phyloP scores from a whole-genome alignment of 2,329 filamentous ascomycete genomes.

The Sporothrix euskadiensis region DNA sequence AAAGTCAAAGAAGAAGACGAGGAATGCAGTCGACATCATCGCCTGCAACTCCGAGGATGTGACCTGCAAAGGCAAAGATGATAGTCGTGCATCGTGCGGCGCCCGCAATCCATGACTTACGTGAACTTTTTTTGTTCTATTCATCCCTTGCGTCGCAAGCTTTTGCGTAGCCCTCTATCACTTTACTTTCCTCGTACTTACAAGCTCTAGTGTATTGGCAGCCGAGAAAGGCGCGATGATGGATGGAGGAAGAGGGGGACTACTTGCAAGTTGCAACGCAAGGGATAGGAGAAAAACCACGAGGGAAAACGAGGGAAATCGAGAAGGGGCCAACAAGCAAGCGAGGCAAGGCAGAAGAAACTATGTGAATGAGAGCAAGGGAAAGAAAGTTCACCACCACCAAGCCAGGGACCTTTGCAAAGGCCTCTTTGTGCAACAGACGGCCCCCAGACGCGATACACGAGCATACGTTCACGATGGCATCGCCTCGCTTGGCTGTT shows the following conservation, averaged over 20 bases:
- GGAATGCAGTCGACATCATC: neutral
- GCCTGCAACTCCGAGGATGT: neutral
- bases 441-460: neutral
- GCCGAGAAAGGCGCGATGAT: neutral
- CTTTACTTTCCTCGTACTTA: too few species aligned
- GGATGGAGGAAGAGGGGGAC: neutral
- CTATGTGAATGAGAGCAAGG: neutral
- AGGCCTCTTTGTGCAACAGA: neutral
- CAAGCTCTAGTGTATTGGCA: neutral
- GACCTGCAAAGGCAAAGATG: neutral
- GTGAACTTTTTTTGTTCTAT: neutral
- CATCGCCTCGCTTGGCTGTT: constrained; percentile 2
- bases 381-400: neutral
- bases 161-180: neutral
- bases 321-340: neutral
- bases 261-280: neutral
- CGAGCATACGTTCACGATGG: neutral
- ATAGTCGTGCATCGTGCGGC: neutral
- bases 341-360: neutral
- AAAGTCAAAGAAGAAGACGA: neutral
- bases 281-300: constrained; percentile 16
- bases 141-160: constrained; percentile 3
- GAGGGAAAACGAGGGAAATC: neutral
- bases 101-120: neutral
- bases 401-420: neutral